These are phyloP conservation scores for Pigoraptor vietnamica DNA, from an alignment of 78 protist species.

Conservation along the genomic window DNA sequence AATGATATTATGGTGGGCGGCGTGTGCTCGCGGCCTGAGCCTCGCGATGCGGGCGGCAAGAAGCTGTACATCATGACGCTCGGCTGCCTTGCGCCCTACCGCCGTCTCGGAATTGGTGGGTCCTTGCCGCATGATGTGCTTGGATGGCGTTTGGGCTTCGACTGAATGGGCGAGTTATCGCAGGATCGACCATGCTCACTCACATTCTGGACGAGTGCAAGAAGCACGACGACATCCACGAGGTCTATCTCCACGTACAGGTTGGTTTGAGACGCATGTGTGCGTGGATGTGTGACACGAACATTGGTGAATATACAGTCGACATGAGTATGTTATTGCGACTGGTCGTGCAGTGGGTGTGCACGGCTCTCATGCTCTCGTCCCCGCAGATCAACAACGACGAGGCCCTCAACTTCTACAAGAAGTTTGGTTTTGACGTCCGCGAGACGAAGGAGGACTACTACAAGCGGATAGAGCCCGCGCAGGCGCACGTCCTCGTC, in stretches of 20 bases:
- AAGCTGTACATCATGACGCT: conserved; percentile 37
- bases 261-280: background rate
- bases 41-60: background rate
- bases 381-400: conserved; percentile 28
- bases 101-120: conserved; percentile 37
- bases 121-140: background rate
- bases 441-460: conserved; percentile 1
- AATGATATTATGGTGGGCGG: conserved; percentile 31
- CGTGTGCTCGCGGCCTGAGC: conserved; percentile 26
- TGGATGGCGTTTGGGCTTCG: background rate
- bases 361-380: background rate
- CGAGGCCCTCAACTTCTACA: conserved; percentile 26
- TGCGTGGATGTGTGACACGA: background rate
- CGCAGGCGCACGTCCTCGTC: background rate
- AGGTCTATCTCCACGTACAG: conserved; percentile 7
- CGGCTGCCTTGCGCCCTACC: conserved; percentile 21
- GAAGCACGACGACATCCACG: background rate
- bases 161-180: background rate
- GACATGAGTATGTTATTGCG: background rate
- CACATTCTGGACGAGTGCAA: conserved; percentile 4
- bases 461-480: conserved; percentile 22
- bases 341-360: background rate
- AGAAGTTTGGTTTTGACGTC: conserved; percentile 25
- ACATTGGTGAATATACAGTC: background rate
- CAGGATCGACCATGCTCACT: background rate